Base-by-base conservation (phyloP, 225 moss, liverwort and hornwort genomes). In the Rhytidiadelphus loreus region DNA sequence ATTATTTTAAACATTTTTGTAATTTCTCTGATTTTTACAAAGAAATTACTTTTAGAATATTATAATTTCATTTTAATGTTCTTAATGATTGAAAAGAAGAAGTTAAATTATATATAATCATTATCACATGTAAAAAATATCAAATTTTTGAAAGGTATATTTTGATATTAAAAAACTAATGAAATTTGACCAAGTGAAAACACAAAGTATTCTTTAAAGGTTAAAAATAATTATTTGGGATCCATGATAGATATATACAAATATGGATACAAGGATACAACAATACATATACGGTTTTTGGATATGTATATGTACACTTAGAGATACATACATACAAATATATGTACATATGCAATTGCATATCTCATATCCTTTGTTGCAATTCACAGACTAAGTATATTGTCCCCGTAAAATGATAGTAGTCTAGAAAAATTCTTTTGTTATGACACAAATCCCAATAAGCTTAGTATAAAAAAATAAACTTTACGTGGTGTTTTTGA, bases 371-470 rank as follows among this genome's bases (percentile, higher is more conserved):
- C 9, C 1, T 20, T 75, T 44, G 17, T 50, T 32, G 20, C 12
- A 50, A 12, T 32, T 8, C 23, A 50, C 33, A 18, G 7, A 75
- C 2, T 74, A 48, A 30, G 5, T 18, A 50, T 75, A 50, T 17
- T 4, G 19, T 13, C 2, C 4, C 0, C 1, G 0, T 20, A 21
- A 32, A 75, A 0, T 48, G 12, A 12, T 1, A 32, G 0, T 32
- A 32, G 20, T 30, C 0, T 11, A 0, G 4, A 46, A 29, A 28
- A 26, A 13, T 14, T 16, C 15, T 28, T 26, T 26, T 43, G 16
- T 16, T 39, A 13, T 41, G 3, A 46, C 46, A 46, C 37, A 66
- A 73, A 29, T 6, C 6, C 8, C 25, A 41, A 8, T 71, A 24
- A 43, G 26, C 5, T 71, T 26, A 33, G 26, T 71, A 0, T 43